phyloP scores from a whole-genome alignment of 2,329 filamentous ascomycete genomes.

The Cercospora brassicicola region DNA sequence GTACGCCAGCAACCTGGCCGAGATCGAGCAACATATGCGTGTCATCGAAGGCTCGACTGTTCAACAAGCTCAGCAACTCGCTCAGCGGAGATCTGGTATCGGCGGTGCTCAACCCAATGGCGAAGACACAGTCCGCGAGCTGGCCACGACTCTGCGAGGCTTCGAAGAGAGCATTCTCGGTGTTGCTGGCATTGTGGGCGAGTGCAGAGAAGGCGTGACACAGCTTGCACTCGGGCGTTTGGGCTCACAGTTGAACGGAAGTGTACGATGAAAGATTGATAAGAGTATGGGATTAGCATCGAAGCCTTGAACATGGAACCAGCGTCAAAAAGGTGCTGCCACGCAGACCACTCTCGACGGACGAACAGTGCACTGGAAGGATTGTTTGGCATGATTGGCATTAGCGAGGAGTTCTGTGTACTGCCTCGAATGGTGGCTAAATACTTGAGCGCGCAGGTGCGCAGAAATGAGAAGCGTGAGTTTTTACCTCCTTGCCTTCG shows the following conservation, averaged over 20 bases:
- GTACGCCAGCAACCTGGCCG: constrained; percentile 47
- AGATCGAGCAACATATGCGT: constrained; percentile 52
- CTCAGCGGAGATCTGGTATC: constrained; percentile 33
- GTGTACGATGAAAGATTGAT: neutral
- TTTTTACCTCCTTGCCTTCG: neutral
- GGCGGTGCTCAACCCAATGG: constrained; percentile 14
- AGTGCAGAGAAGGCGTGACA: constrained; percentile 50
- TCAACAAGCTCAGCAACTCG: constrained; percentile 46
- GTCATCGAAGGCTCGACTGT: constrained; percentile 50
- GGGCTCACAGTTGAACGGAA: constrained; percentile 16
- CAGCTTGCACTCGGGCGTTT: constrained; percentile 41
- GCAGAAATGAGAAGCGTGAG: neutral
- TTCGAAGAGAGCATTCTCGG: constrained; percentile 53
- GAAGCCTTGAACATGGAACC: neutral
- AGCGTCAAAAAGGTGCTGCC: neutral
- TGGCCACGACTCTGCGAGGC: constrained; percentile 49
- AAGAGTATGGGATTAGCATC: neutral
- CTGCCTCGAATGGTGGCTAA: neutral
- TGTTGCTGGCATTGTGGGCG: constrained; percentile 50
- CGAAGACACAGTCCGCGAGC: constrained; percentile 45
- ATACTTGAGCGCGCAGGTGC: neutral
- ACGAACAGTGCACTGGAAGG: neutral
- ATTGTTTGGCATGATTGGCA: neutral
- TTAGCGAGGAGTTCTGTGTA: neutral
- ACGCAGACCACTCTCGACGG: neutral